Evolutionary conservation across 2,329 filamentous ascomycete genomes (phyloP), one percentile per base, ranked within the genome.

Genomic region (Cordyceps javanica): DNA sequence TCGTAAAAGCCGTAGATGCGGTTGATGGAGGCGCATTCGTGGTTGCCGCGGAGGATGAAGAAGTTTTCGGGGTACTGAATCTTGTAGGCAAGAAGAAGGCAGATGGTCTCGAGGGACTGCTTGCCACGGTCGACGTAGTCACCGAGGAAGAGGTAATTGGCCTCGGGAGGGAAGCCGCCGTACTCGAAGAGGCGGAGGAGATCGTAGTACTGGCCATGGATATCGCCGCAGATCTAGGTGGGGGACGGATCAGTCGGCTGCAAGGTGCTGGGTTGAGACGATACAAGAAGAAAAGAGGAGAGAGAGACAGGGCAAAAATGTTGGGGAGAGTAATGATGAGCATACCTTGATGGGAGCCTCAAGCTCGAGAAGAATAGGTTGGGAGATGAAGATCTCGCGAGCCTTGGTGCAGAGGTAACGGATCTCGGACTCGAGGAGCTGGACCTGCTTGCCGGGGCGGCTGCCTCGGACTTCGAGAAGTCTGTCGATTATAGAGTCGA

Each of bases 11-110:
- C 94, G 74, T 99, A 99, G 75, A 97, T 96, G 71, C 94, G 91
- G 80, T 96, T 99, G 81, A 99, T 96, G 55, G 90, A 96, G 60
- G 94, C 94, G 77, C 94, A 97, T 77, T 99, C 94, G 81, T 99
- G 94, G 81, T 99, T 99, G 63, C 94, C 94, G 66, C 94, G 91
- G 60, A 99, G 85, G 65, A 99, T 89, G 81, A 99, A 99, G 80
- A 99, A 97, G 81, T 99, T 99, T 78, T 99, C 94, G 50, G 94
- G 94, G 73, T 96, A 97, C 80, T 97, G 97, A 84, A 99, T 96
- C 85, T 99, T 99, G 85, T 97, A 99, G 62, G 91, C 91, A 53
- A 99, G 84, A 58, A 99, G 83, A 63, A 99, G 82, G 79, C 91
- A 96, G 76, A 99, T 97, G 65, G 94, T 97, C 81, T 99, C 94